Evolutionary conservation across 176 grass and related monocot species (phyloP).

Genomic region (Ensete ventricosum): DNA sequence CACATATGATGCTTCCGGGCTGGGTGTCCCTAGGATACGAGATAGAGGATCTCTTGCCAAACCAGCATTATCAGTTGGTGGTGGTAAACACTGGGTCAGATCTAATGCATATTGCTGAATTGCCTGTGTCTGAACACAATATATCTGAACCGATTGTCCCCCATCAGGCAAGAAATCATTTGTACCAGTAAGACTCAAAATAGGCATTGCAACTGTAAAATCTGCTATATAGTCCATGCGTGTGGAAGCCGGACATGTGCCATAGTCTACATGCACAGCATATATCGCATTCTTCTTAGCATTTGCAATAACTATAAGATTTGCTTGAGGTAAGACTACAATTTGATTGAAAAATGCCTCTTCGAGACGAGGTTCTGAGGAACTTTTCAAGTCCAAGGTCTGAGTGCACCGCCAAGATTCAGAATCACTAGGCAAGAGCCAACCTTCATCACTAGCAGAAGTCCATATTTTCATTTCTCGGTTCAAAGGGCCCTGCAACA

Average conservation of each 20-base stretch:
- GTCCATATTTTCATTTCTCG: slow-evolving; percentile 91
- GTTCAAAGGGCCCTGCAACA: slow-evolving; percentile 70
- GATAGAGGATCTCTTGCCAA: slow-evolving; percentile 53
- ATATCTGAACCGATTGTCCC: slow-evolving; percentile 81
- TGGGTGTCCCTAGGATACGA: slow-evolving; percentile 24
- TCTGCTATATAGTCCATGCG: slow-evolving; percentile 86
- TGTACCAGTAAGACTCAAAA: slow-evolving; percentile 87
- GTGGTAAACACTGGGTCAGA: slow-evolving; percentile 69
- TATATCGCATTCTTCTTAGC: slow-evolving; percentile 96
- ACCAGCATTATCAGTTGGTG: slow-evolving; percentile 27
- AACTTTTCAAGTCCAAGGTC: slow-evolving; percentile 71
- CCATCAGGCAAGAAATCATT: slow-evolving; percentile 38
- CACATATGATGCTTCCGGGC: slow-evolving; percentile 18
- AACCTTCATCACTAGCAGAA: slow-evolving; percentile 65
- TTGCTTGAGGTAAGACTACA: slow-evolving; percentile 74
- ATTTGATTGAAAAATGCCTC: slow-evolving; percentile 99
- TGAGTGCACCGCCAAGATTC: slow-evolving; percentile 90
- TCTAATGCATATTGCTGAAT: slow-evolving; percentile 94
- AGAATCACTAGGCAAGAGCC: slow-evolving; percentile 62
- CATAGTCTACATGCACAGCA: slow-evolving; percentile 84
- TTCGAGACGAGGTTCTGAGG: slow-evolving; percentile 47
- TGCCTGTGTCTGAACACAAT: slow-evolving; percentile 94
- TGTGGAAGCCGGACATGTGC: slow-evolving; percentile 53
- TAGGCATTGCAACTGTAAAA: slow-evolving; percentile 93
- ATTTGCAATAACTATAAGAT: slow-evolving; percentile 90